phyloP scores from a whole-genome alignment of 768 basidiomycete species.

The Termitomyces sp. region DNA sequence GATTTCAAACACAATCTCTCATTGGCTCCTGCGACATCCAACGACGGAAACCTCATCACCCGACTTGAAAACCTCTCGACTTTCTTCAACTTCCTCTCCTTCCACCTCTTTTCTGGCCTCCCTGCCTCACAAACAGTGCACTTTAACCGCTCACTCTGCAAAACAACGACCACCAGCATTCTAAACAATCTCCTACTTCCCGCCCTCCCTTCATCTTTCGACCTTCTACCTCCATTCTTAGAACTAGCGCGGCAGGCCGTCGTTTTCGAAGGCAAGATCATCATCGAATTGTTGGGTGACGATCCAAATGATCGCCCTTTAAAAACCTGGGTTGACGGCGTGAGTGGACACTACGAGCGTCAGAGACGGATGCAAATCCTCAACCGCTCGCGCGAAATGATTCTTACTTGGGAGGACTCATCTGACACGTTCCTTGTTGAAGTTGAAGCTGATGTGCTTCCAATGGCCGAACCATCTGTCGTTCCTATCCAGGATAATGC shows the following conservation, averaged over 20 bases:
- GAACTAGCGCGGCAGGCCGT: slow-evolving; percentile 52
- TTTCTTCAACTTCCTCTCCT: slow-evolving; percentile 59
- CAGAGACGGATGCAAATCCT: slow-evolving; percentile 64
- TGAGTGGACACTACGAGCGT: slow-evolving; percentile 75
- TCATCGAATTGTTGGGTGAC: slow-evolving; percentile 46
- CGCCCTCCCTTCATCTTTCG: slow-evolving; percentile 62
- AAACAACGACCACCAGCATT: slow-evolving; percentile 54
- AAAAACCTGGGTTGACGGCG: slow-evolving; percentile 61
- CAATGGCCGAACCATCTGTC: slow-evolving; percentile 25
- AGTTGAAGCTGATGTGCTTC: slow-evolving; percentile 28
- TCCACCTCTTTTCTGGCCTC: slow-evolving; percentile 50
- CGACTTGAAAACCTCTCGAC: slow-evolving; percentile 53
- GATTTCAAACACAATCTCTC: slow-evolving; percentile 43
- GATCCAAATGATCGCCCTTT: slow-evolving; percentile 48
- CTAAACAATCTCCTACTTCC: slow-evolving; percentile 65
- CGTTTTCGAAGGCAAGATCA: slow-evolving; percentile 55
- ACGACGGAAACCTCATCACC: slow-evolving; percentile 27
- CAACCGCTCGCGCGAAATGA: slow-evolving; percentile 50
- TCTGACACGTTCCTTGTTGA: slow-evolving; percentile 38
- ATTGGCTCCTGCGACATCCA: slow-evolving; percentile 39
- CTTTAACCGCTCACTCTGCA: slow-evolving; percentile 56
- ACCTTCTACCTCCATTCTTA: slow-evolving; percentile 58
- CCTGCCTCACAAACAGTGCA: slow-evolving; percentile 38
- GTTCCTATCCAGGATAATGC: slow-evolving; percentile 26
- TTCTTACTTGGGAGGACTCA: slow-evolving; percentile 38